Evolutionary conservation across 2,329 filamentous ascomycete genomes (phyloP).

Genomic region (Nothopassalora personata): DNA sequence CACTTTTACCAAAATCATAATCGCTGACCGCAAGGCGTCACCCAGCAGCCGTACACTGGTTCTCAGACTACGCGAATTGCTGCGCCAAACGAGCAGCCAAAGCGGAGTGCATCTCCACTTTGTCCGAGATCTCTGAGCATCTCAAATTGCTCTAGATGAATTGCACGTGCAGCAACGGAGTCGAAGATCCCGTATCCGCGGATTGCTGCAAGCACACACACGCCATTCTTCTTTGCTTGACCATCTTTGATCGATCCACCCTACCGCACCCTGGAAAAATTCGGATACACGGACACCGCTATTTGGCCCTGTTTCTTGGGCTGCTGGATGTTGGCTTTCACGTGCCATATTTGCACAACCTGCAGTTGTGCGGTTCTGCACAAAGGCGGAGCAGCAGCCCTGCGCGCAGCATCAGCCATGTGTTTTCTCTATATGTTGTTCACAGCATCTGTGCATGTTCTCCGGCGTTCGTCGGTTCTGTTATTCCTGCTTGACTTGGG

Average conservation of each 20-base stretch:
- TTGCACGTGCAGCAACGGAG: neutral
- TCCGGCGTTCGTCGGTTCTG: neutral
- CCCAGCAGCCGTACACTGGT: neutral
- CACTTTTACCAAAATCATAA: neutral
- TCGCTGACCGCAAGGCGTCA: neutral
- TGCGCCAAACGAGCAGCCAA: neutral
- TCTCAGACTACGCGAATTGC: neutral
- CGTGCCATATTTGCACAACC: neutral
- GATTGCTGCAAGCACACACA: neutral
- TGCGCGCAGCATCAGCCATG: neutral
- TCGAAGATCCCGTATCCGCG: neutral
- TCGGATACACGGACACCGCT: neutral
- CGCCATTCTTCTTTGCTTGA: neutral
- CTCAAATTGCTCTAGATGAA: neutral
- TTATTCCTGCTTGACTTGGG: neutral
- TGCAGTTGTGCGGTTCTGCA: neutral
- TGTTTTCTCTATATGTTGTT: neutral
- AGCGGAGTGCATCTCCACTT: neutral
- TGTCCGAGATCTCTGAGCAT: neutral
- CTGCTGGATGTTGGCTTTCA: neutral
- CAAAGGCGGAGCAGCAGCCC: neutral
- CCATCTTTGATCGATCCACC: neutral
- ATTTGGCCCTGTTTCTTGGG: neutral
- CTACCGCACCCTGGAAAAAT: neutral
- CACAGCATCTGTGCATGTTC: neutral